A percentile compares a stretch with the other conserved stretches of the same genome.
These are phyloP conservation scores for Stachybotrys chlorohalonatus DNA, from an alignment of 2,329 filamentous ascomycete genomes.

Conservation along the genomic window DNA sequence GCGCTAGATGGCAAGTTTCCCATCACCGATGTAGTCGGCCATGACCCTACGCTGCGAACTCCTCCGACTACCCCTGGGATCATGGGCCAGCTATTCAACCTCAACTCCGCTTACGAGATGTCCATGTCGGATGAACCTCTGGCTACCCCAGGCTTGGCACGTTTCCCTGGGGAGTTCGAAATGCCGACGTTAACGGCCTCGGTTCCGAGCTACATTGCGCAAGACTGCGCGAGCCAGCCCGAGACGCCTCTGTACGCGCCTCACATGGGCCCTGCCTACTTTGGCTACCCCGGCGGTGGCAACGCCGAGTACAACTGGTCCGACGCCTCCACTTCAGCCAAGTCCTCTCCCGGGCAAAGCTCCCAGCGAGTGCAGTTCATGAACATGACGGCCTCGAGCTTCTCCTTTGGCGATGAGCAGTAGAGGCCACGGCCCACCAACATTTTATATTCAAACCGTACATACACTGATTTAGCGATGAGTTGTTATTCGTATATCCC, in stretches of 20 bases:
- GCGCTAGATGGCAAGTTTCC: constrained; percentile 20
- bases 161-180: constrained; percentile 38
- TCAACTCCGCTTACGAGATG: constrained; percentile 29
- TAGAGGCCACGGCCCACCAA: not conserved
- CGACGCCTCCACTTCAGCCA: constrained; percentile 27
- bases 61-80: constrained; percentile 45
- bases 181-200: constrained; percentile 28
- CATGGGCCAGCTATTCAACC: constrained; percentile 28
- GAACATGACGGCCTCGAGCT: constrained; percentile 23
- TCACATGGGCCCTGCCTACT: constrained; percentile 33
- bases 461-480: not conserved
- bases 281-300: constrained; percentile 20
- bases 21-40: constrained; percentile 18
- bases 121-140: constrained; percentile 37
- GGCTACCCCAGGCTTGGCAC: constrained; percentile 35
- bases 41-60: constrained; percentile 39
- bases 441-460: not conserved
- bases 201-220: constrained; percentile 35
- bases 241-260: constrained; percentile 37
- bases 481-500: not conserved
- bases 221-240: constrained; percentile 32
- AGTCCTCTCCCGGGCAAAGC: constrained; percentile 22
- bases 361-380: constrained; percentile 23
- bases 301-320: constrained; percentile 45
- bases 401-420: constrained; percentile 14